Evolutionary conservation across 1,139 yeast species (phyloP).

Genomic region (Pneumocystis sp.): DNA sequence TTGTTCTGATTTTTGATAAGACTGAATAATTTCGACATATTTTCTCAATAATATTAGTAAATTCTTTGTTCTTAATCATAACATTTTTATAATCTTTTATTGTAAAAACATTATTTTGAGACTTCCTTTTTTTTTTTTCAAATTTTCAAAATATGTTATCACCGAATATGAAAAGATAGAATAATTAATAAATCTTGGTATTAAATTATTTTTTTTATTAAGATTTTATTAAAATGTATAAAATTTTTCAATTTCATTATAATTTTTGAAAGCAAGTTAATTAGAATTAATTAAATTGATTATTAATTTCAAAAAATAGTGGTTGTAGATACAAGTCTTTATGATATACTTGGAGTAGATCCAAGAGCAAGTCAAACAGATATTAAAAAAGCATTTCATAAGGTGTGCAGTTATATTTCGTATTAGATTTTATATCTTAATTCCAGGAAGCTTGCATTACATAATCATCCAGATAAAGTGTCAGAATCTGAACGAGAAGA

Average conservation of each 20-base stretch:
- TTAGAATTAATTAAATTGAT: not conserved
- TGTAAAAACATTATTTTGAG: not conserved
- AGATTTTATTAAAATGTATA: not conserved
- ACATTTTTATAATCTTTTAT: not conserved
- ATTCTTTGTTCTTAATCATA: not conserved
- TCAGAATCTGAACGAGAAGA: constrained; percentile 17
- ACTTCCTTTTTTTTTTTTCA: not conserved
- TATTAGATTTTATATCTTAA: not conserved
- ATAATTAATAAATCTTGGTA: not conserved
- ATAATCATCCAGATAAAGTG: constrained; percentile 12
- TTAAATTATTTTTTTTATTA: too few species aligned
- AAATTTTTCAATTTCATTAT: not conserved
- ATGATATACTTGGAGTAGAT: constrained; percentile 56
- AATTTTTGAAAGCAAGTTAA: not conserved
- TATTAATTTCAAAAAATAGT: constrained; percentile 24
- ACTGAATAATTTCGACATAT: not conserved
- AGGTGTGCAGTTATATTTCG: constrained; percentile 18
- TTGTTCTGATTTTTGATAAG: constrained; percentile 41
- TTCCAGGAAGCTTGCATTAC: not conserved
- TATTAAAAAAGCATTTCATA: constrained; percentile 85
- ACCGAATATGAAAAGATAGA: not conserved
- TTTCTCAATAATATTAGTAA: not conserved
- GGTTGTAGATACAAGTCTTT: constrained; percentile 91
- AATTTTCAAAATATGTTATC: not conserved
- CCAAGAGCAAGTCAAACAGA: constrained; percentile 65